Evolutionary conservation across 108 stramenopile species (phyloP), one percentile per base, ranked within the genome.

Genomic region (Mayamaea pseudoterrestris): DNA sequence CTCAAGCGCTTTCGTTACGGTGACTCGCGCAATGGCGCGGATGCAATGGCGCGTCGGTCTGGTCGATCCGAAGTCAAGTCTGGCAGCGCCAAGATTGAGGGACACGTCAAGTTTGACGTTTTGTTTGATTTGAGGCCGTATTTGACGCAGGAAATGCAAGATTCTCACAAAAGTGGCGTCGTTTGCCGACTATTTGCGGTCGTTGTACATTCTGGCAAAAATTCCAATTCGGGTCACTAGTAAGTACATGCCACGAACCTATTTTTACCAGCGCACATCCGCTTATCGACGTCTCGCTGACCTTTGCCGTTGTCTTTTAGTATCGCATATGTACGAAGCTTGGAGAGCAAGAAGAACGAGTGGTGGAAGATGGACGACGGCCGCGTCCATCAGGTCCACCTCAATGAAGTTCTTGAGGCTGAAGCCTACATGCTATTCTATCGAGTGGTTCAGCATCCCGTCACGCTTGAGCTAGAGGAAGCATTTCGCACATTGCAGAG

Each of bases 311-410:
- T n/a, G n/a, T n/a, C n/a, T n/a, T n/a, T n/a, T n/a, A n/a, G n/a
- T 30, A 36, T 51, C 6, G 50, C 67, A 0, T 90, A 85, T 31
- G 89, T 90, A 12, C 64, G 74, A 17, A 90, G 75, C 44, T 63
- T 74, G 35, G 53, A 55, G 44, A 79, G 73, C 54, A n/a, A n/a
- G n/a, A 39, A 18, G 37, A 84, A 83, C 35, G 79, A 90, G 42
- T 90, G 89, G 89, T 90, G 89, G 83, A 90, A 85, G 44, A 84
- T 90, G 89, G 89, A 90, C 47, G 89, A 90, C 51, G 73, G 73
- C 13, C 74, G 82, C 27, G 74, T 90, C 0, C 57, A 58, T 21
- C 53, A 57, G 9, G 83, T 55, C 11, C 55, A 61, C 17, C 42
- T 49, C n/a, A 37, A 63, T 1, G 83, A 90, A 61, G 89, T 90